phyloP scores from a whole-genome alignment of 306 rosid genomes.

The Dalbergia cultrata region DNA sequence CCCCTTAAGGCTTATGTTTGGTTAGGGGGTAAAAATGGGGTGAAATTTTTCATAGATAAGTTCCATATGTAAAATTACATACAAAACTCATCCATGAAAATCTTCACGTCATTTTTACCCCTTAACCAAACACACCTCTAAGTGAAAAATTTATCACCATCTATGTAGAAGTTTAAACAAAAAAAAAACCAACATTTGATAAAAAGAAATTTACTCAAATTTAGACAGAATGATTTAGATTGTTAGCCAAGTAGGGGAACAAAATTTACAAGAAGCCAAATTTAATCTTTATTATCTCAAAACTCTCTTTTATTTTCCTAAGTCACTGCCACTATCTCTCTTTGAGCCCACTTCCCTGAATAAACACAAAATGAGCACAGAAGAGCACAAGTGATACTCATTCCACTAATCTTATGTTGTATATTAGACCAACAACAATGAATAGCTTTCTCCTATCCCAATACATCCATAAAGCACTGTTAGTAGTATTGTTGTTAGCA shows the following conservation, averaged over 20 bases:
- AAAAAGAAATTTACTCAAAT: slow-evolving; percentile 9
- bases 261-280: not conserved
- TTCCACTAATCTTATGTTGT: slow-evolving; percentile 27
- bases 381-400: slow-evolving; percentile 22
- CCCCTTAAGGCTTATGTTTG: too few species aligned
- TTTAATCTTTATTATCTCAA: not conserved
- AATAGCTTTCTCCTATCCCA: not conserved
- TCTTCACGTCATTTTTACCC: too few species aligned
- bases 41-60: too few species aligned
- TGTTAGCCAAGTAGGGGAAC: not conserved
- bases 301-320: not conserved
- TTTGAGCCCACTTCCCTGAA: not conserved
- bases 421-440: not conserved
- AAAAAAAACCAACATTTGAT: not conserved
- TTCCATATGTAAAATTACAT: too few species aligned
- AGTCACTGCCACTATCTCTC: not conserved
- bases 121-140: too few species aligned
- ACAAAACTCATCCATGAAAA: too few species aligned
- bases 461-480: not conserved
- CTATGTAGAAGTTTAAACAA: not conserved
- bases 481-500: not conserved
- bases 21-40: too few species aligned
- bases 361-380: not conserved
- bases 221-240: not conserved
- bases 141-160: not conserved